These are phyloP conservation scores for Osmanthus fragrans DNA, from an alignment of 257 asterid genomes.

Conservation along the genomic window DNA sequence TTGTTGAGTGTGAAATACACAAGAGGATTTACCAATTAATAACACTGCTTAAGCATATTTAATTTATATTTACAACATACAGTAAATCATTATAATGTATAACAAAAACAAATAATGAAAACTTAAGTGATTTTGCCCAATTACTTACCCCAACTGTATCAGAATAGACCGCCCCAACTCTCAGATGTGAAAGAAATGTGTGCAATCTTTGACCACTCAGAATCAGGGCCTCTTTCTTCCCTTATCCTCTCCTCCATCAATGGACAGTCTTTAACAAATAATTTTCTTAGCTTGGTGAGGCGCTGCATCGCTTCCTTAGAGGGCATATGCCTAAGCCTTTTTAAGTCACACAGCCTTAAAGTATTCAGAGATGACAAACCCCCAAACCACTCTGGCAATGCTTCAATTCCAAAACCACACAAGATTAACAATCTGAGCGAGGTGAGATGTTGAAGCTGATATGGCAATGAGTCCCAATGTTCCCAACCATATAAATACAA, in stretches of 20 bases:
- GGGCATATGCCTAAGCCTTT: conserved; percentile 12
- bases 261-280: background rate
- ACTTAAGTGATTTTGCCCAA: too few species aligned
- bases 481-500: background rate
- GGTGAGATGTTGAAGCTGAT: conserved; percentile 10
- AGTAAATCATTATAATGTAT: too few species aligned
- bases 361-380: background rate
- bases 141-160: too few species aligned
- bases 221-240: background rate
- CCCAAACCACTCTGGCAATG: conserved; percentile 13
- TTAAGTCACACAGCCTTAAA: background rate
- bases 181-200: background rate
- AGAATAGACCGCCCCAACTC: too few species aligned
- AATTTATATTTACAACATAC: too few species aligned
- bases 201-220: conserved; percentile 17
- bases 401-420: conserved; percentile 8
- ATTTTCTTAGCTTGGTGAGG: background rate
- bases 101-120: too few species aligned
- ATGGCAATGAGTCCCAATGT: conserved; percentile 13
- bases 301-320: conserved; percentile 15
- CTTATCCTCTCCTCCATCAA: background rate
- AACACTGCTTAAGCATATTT: too few species aligned
- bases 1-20: too few species aligned
- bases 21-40: too few species aligned
- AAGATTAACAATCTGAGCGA: background rate